Evolutionary conservation across 306 rosid species (phyloP).

Genomic region (Myrica gale): DNA sequence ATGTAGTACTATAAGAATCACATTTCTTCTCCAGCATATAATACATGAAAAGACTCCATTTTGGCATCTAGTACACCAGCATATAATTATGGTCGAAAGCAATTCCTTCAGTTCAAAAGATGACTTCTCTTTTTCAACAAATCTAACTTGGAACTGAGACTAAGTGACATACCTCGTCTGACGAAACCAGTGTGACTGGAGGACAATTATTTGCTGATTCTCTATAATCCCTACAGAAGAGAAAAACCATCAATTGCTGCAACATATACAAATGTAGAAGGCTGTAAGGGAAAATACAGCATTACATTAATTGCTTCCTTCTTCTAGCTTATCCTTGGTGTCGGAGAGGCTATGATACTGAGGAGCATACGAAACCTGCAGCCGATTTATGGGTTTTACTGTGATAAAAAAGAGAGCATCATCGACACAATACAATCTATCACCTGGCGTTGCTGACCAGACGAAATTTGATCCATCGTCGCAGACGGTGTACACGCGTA

Average conservation of each 20-base stretch:
- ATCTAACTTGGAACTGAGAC: neutral
- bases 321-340: constrained; percentile 76
- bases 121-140: neutral
- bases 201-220: constrained; percentile 28
- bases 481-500: constrained; percentile 80
- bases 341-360: constrained; percentile 65
- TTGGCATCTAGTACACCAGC: too few species aligned
- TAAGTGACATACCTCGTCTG: constrained; percentile 61
- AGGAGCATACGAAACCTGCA: constrained; percentile 77
- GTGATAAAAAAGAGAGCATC: too few species aligned
- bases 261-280: constrained; percentile 5
- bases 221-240: constrained; percentile 36
- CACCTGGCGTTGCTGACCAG: constrained; percentile 80
- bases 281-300: neutral
- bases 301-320: too few species aligned
- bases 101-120: neutral
- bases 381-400: constrained; percentile 31
- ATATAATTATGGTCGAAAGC: neutral
- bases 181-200: constrained; percentile 51
- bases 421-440: neutral
- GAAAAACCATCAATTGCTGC: constrained; percentile 2
- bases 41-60: too few species aligned
- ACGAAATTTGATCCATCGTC: constrained; percentile 84
- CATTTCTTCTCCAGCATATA: too few species aligned
- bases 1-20: too few species aligned